Percentiles rank a stretch among this genome's conserved stretches.
phyloP scores from a whole-genome alignment of 2,329 filamentous ascomycete species.

The Didymella exigua region DNA sequence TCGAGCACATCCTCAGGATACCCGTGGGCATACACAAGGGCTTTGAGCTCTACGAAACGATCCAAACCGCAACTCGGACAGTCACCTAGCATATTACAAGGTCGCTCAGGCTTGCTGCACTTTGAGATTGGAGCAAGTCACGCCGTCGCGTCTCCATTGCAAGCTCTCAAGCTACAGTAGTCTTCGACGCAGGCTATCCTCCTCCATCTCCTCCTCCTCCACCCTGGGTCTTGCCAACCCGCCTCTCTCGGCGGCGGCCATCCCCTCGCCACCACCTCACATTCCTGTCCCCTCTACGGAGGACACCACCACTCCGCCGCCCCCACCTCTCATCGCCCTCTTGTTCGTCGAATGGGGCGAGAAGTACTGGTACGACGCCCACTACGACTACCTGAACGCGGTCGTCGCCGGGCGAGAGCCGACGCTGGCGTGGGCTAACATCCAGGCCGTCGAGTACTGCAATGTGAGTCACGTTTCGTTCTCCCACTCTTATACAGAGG shows the following conservation, averaged over 20 bases:
- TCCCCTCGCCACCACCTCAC: neutral
- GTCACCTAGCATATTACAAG: too few species aligned
- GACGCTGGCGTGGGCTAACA: neutral
- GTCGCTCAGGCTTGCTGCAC: too few species aligned
- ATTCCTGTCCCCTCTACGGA: too few species aligned
- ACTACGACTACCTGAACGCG: neutral
- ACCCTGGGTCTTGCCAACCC: neutral
- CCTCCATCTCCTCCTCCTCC: neutral
- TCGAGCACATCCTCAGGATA: neutral
- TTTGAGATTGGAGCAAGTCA: too few species aligned
- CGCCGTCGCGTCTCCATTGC: too few species aligned
- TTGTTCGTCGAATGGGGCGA: too few species aligned
- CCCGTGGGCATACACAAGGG: neutral
- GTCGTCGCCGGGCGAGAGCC: neutral
- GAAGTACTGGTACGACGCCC: neutral
- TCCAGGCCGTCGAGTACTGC: neutral
- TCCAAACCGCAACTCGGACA: too few species aligned
- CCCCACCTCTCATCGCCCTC: neutral
- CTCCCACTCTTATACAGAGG: too few species aligned
- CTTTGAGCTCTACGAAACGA: too few species aligned
- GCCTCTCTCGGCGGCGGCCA: neutral
- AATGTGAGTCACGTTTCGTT: neutral
- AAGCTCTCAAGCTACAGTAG: too few species aligned
- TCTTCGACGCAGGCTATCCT: too few species aligned
- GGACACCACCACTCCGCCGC: neutral